Evolutionary conservation across 148 eudicot species (phyloP), one percentile per base, ranked within the genome.

Genomic region (Silene latifolia): DNA sequence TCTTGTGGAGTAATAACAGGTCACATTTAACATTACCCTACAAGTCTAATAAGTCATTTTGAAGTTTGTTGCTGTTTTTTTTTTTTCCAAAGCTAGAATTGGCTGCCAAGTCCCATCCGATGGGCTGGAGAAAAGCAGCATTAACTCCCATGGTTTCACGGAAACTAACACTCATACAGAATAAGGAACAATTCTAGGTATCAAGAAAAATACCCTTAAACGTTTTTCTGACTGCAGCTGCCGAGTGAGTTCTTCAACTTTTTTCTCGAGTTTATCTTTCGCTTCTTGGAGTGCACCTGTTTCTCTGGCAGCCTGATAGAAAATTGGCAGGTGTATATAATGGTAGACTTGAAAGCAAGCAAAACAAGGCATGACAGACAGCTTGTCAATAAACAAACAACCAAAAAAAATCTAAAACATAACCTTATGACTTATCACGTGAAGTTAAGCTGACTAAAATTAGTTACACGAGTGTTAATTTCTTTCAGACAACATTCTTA

Each of bases 231-330:
- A 84, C 86, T 90, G 96, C 67, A 92, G 79, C 65, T 91, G 89
- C 87, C 86, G 79, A 54, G 90, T 87, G 69, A 92, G 92, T 72
- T 95, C 99, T 83, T 95, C 94, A 71, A 90, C 92, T 63, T 82
- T 84, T 75, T 92, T 95, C 82, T 95, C 98, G 76, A 95, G 93
- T 72, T 87, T 89, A 83, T 88, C 90, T 79, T 92, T 92, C 58
- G 91, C 92, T 87, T 87, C 91, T 88, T 88, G 83, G 59, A 92
- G 88, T 63, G 96, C 90, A 65, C 92, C 96, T 54, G 92, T 86
- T 92, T 90, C 96, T 81, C 81, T 85, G 58, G 96, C 83, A 79
- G 91, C 97, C 97, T 94, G 71, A 76, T 74, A 82, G 64, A 58
- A 68, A 47, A 32, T 17, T 6, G 63, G 25, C 44, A 73, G 17